Conservation (phyloP, 768 basidiomycete species). For the Naganishia onofrii region DNA sequence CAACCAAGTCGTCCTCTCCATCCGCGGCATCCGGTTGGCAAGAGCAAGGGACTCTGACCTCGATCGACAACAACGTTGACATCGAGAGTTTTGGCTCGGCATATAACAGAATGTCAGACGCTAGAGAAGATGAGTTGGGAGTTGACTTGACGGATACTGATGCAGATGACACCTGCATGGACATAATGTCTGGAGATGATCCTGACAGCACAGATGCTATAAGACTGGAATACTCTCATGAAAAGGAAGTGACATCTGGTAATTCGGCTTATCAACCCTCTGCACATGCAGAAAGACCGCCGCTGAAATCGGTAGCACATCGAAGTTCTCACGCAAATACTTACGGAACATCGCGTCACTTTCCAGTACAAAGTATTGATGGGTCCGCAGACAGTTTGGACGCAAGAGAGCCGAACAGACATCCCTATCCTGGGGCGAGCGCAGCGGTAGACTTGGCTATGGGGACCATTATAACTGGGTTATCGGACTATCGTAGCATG, state of each 20-base stretch:
- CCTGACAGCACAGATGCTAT: background rate
- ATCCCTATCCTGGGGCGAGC: background rate
- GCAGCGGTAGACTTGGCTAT: background rate
- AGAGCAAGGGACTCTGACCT: conserved; percentile 3
- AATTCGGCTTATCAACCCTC: no score
- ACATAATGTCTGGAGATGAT: background rate
- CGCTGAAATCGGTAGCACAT: background rate
- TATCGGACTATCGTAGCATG: background rate
- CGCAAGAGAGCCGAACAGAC: background rate
- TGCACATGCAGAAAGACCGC: background rate
- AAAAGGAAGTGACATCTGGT: no score
- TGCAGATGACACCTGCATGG: background rate
- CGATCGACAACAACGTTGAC: background rate
- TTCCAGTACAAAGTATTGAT: background rate
- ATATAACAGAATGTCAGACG: conserved; percentile 1
- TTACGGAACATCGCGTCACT: background rate
- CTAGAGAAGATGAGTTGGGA: background rate
- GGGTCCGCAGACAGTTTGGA: background rate
- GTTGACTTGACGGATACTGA: background rate
- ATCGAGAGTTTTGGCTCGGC: background rate
- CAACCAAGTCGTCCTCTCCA: background rate
- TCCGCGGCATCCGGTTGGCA: background rate
- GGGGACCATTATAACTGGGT: background rate
- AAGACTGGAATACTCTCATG: no score
- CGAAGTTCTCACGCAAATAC: background rate